Percentiles rank a stretch among this genome's conserved stretches.
Evolutionary conservation across 2,329 filamentous ascomycete genomes (phyloP).

Genomic region (Sarocladium kiliense): DNA sequence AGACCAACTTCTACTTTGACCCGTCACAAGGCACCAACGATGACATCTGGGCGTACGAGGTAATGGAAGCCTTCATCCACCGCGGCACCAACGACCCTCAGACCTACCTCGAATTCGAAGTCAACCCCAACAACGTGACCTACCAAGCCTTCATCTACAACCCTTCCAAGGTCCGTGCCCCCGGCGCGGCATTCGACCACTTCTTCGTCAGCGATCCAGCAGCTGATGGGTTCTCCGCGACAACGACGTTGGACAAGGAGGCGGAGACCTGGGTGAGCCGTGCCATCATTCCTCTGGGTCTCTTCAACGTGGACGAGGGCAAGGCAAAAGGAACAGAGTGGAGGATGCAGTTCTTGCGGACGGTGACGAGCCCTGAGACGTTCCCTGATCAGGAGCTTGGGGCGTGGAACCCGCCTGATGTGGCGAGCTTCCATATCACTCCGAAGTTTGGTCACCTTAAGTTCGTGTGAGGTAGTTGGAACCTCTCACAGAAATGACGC

Average conservation of each 20-base stretch:
- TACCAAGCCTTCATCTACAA: conserved; percentile 48
- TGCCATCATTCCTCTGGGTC: conserved; percentile 37
- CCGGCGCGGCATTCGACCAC: conserved; percentile 37
- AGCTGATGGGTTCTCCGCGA: conserved; percentile 34
- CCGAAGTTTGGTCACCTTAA: conserved; percentile 37
- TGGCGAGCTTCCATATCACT: conserved; percentile 43
- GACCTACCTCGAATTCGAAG: conserved; percentile 46
- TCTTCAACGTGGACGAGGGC: conserved; percentile 43
- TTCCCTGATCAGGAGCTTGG: conserved; percentile 39
- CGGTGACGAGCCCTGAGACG: conserved; percentile 33
- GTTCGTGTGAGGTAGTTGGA: conserved; percentile 25
- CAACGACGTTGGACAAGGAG: conserved; percentile 31
- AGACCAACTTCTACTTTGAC: conserved; percentile 43
- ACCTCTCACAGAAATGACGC: background rate
- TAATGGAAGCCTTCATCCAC: conserved; percentile 46
- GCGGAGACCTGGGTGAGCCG: conserved; percentile 35
- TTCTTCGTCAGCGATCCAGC: conserved; percentile 35
- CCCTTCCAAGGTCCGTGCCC: conserved; percentile 37
- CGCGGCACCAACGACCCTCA: conserved; percentile 39
- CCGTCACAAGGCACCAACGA: conserved; percentile 36
- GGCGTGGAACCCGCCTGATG: conserved; percentile 40
- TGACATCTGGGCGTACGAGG: conserved; percentile 43
- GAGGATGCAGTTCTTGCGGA: conserved; percentile 50
- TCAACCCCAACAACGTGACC: conserved; percentile 45
- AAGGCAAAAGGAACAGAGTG: conserved; percentile 37